A percentile compares a stretch with the other conserved stretches of the same genome.
phyloP scores from a whole-genome alignment of 352 stramenopile species.

The Phytophthora sp. region DNA sequence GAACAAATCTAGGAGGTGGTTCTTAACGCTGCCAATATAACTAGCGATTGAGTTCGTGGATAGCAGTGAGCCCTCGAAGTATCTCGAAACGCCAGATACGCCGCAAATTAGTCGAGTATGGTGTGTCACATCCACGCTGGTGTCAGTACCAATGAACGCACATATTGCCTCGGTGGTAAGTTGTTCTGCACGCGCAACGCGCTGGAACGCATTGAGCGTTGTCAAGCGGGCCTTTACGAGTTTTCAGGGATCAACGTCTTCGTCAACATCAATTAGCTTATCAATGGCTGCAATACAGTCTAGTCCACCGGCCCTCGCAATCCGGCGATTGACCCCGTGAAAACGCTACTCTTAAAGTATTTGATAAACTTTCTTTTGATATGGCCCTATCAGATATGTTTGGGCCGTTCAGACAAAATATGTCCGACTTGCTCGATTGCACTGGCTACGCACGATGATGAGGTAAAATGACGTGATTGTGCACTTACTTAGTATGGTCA shows the following conservation, averaged over 20 bases:
- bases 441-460: no score
- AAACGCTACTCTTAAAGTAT: constrained; percentile 1
- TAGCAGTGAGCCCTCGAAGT: constrained; percentile 5
- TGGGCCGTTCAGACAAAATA: constrained; percentile 3
- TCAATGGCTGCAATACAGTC: not conserved
- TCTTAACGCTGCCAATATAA: constrained; percentile 24
- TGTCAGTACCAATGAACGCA: not conserved
- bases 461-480: no score
- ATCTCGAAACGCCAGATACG: constrained; percentile 9
- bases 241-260: constrained; percentile 9
- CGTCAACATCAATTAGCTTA: constrained; percentile 1
- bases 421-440: constrained; percentile 5
- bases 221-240: constrained; percentile 3
- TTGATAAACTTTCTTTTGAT: not conserved
- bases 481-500: no score
- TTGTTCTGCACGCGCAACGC: not conserved
- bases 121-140: not conserved
- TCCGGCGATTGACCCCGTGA: not conserved
- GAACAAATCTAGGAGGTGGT: constrained; percentile 15
- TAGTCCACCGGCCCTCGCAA: not conserved
- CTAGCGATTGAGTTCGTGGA: constrained; percentile 13
- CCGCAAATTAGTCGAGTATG: constrained; percentile 8
- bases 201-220: constrained; percentile 12
- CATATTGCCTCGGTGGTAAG: not conserved
- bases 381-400: constrained; percentile 1